These are phyloP conservation scores for Capronia epimyces DNA, from an alignment of 2,329 filamentous ascomycete species.

Conservation along the genomic window DNA sequence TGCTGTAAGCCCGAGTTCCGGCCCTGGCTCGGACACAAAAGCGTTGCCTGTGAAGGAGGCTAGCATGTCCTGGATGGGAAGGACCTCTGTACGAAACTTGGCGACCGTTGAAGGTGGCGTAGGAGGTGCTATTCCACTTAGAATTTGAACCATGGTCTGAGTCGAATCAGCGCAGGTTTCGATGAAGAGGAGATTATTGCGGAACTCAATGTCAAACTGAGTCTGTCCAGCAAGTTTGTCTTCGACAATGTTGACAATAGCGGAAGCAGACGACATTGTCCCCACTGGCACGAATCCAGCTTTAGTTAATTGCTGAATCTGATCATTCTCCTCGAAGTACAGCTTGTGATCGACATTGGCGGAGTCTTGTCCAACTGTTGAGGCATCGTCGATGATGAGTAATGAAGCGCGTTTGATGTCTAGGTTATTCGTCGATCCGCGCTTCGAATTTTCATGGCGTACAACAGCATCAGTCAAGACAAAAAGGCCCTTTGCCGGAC, in stretches of 20 bases:
- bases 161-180: conserved; percentile 97
- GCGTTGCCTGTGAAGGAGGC: conserved; percentile 86
- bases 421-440: conserved; percentile 58
- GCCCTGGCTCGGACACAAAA: conserved; percentile 47
- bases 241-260: conserved; percentile 56
- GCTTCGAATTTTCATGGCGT: conserved; percentile 61
- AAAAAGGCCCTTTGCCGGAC: conserved; percentile 69
- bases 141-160: conserved; percentile 75
- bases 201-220: conserved; percentile 71
- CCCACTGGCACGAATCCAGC: conserved; percentile 81
- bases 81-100: conserved; percentile 80
- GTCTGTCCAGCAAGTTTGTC: conserved; percentile 56
- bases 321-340: conserved; percentile 36
- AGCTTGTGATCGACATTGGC: conserved; percentile 32
- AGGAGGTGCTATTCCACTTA: conserved; percentile 77
- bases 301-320: conserved; percentile 49
- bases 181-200: conserved; percentile 79
- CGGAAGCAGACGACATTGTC: conserved; percentile 75
- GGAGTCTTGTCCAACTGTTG: conserved; percentile 37
- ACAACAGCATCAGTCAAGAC: conserved; percentile 71
- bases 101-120: conserved; percentile 73
- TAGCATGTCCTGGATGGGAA: conserved; percentile 81
- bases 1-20: conserved; percentile 28
- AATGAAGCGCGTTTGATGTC: conserved; percentile 76
- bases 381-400: conserved; percentile 72